Conservation (phyloP, 2,329 filamentous ascomycete species). For the Cryphonectria naterciae region DNA sequence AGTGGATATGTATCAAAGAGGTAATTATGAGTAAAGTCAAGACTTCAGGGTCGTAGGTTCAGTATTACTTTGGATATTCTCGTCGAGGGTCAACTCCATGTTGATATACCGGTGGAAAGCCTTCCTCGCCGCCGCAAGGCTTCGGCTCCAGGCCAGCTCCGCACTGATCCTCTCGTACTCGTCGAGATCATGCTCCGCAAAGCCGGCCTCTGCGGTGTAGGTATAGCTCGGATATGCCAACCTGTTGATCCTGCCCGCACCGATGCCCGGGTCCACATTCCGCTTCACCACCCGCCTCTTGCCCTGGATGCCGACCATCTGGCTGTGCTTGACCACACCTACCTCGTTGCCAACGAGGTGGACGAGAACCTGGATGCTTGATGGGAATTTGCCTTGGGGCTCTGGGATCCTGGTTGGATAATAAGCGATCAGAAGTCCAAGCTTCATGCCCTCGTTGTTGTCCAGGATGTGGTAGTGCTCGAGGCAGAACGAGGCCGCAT, state of each 20-base stretch:
- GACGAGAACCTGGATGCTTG: conserved; percentile 44
- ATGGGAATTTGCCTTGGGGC: conserved; percentile 46
- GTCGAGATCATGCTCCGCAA: conserved; percentile 72
- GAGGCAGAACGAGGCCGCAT: conserved; percentile 48
- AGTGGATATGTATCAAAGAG: conserved; percentile 31
- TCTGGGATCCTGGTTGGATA: conserved; percentile 51
- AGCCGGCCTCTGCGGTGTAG: conserved; percentile 61
- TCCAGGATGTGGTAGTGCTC: conserved; percentile 51
- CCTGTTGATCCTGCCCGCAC: conserved; percentile 42
- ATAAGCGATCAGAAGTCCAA: conserved; percentile 49
- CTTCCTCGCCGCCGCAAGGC: conserved; percentile 60
- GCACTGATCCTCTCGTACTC: conserved; percentile 68
- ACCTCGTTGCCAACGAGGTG: conserved; percentile 47
- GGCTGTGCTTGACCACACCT: conserved; percentile 45
- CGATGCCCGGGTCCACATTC: conserved; percentile 43
- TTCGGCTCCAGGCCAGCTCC: conserved; percentile 71
- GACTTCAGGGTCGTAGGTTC: rapidly evolving
- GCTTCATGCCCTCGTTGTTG: conserved; percentile 49
- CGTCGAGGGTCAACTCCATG: conserved; percentile 67
- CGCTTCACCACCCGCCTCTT: conserved; percentile 43
- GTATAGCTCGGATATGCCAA: conserved; percentile 46
- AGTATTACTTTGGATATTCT: conserved; percentile 64
- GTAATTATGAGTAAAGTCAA: too few species aligned
- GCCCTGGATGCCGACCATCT: conserved; percentile 51
- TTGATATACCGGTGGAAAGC: conserved; percentile 65